Conservation (phyloP, 140 eudicot genomes). For the Erigeron philadelphicus region DNA sequence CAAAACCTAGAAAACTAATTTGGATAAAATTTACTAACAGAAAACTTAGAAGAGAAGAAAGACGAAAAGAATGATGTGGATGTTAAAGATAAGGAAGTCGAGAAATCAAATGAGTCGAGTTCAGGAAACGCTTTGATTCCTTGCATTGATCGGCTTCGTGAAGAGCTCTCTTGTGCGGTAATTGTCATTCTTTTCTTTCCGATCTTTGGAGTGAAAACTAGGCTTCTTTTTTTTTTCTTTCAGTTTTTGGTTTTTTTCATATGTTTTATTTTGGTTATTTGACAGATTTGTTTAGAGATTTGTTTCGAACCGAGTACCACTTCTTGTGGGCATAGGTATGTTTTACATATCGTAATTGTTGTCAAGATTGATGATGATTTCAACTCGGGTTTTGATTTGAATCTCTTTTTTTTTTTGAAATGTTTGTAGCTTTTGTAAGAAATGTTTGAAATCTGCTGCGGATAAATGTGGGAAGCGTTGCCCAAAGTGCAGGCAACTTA, state of each 20-base stretch:
- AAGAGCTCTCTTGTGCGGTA: constrained; percentile 96
- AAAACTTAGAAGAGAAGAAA: constrained; percentile 28
- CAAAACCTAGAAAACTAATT: background rate
- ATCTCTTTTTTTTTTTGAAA: constrained; percentile 11
- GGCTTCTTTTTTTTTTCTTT: too few species aligned
- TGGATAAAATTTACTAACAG: constrained; percentile 17
- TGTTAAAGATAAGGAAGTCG: constrained; percentile 32
- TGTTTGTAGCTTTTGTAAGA: constrained; percentile 63
- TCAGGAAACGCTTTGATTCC: constrained; percentile 37
- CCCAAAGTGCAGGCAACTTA: constrained; percentile 89
- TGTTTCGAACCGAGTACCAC: constrained; percentile 91
- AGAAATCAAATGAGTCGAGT: constrained; percentile 27
- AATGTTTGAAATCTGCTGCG: constrained; percentile 84
- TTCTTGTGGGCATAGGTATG: constrained; percentile 90
- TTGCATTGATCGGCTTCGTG: constrained; percentile 75
- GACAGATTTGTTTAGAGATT: constrained; percentile 87
- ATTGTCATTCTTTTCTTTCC: constrained; percentile 10
- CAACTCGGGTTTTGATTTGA: background rate
- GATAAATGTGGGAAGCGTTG: constrained; percentile 86
- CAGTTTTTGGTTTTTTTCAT: background rate
- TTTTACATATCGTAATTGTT: too few species aligned
- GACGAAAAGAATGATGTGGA: constrained; percentile 26
- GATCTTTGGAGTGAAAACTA: background rate
- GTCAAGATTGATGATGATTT: too few species aligned
- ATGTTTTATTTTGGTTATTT: constrained; percentile 12